phyloP scores from a whole-genome alignment of 306 rosid genomes.

The Cicer chorassanicum region DNA sequence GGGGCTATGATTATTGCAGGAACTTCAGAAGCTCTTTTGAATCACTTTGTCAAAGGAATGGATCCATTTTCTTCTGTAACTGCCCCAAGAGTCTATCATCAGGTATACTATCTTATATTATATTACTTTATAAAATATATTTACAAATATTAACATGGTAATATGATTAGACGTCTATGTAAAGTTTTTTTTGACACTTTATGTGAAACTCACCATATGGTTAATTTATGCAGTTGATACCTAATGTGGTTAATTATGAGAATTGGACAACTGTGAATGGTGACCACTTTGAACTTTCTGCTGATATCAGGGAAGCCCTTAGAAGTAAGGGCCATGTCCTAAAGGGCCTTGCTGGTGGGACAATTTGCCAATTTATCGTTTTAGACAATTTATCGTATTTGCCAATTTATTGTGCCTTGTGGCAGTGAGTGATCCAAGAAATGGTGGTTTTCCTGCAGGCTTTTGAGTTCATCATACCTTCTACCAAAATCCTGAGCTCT shows the following conservation, averaged over 20 bases:
- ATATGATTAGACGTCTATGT: too few species aligned
- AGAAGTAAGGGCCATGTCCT: conserved; percentile 75
- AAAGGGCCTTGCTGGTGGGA: conserved; percentile 61
- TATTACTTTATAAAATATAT: too few species aligned
- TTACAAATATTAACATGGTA: too few species aligned
- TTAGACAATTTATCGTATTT: too few species aligned
- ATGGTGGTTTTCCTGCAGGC: conserved; percentile 86
- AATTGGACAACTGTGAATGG: conserved; percentile 79
- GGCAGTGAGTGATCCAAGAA: conserved; percentile 95
- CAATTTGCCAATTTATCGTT: conserved; percentile 70
- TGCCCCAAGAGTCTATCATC: conserved; percentile 81
- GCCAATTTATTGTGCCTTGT: too few species aligned
- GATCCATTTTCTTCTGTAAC: conserved; percentile 73
- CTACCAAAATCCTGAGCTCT: conserved; percentile 82
- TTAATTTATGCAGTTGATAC: conserved; percentile 64
- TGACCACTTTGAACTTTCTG: conserved; percentile 70
- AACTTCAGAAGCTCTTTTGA: conserved; percentile 70
- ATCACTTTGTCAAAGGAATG: conserved; percentile 79
- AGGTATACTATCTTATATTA: conserved; percentile 51
- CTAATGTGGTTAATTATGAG: conserved; percentile 70
- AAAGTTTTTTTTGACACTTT: too few species aligned
- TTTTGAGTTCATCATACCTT: conserved; percentile 64
- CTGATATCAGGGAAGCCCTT: conserved; percentile 61
- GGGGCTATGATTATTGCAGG: conserved; percentile 70
- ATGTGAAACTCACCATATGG: conserved; percentile 7